Evolutionary conservation across 225 moss, liverwort and hornwort genomes (phyloP), one percentile per base, ranked within the genome.

Genomic region (Physcomitrium patens): DNA sequence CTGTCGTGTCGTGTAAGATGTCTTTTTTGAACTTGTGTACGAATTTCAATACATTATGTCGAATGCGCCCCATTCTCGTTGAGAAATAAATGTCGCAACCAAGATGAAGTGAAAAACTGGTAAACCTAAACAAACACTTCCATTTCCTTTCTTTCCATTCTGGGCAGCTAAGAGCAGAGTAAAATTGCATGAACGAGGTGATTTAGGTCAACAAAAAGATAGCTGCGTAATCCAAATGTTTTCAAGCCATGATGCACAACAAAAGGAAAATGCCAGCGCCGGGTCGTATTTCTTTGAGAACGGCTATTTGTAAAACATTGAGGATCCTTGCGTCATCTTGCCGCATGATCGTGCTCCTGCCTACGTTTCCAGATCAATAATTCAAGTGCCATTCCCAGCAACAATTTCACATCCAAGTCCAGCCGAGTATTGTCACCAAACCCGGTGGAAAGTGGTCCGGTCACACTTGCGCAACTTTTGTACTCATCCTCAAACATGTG

Each of bases 321-420:
- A 52, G 12, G 10, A 10, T 52, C 19, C 18, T 68, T 16, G 43
- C 50, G 45, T 19, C 43, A 59, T 63, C 31, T 20, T 54, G 58
- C 19, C 15, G 11, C 53, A 65, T 27, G 45, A 10, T 57, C 64
- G 22, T 54, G 70, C 23, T 28, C 50, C 53, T 69, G 54, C 70
- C 31, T 31, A 28, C 54, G n/a, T 72, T 48, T 73, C 44, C 63
- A 43, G 14, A 71, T 77, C 63, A 83, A 78, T 15, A 80, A 75
- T 48, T 86, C 83, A 43, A 83, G 80, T 67, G 80, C 86, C 83
- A 86, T 83, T 59, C 64, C 77, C 64, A 18, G 64, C 64, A 76
- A 17, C 12, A 42, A 19, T 27, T 69, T 17, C 58, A 58, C 28
- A 42, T 47, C 43, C 37, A 54, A 9, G 52, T 44, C 54, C 57